A percentile compares a stretch with the other conserved stretches of the same genome.
Evolutionary conservation across 345 rosid species (phyloP).

Genomic region (Hibiscus mutabilis): DNA sequence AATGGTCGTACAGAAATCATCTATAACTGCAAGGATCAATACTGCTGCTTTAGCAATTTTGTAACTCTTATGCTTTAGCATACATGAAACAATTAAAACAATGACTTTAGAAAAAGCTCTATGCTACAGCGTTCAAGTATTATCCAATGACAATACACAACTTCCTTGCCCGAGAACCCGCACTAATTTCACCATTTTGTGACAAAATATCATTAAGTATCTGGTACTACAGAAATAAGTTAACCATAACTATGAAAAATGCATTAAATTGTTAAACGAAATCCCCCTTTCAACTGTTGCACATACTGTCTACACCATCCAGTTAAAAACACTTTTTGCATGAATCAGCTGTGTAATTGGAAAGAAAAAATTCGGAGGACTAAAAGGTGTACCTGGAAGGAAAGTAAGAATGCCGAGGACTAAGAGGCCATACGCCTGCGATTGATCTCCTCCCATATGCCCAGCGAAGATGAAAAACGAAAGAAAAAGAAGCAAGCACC

Average conservation of each 20-base stretch:
- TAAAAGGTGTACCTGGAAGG: slow-evolving; percentile 71
- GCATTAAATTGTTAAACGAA: background rate
- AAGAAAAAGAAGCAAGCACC: slow-evolving; percentile 62
- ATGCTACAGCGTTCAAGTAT: background rate
- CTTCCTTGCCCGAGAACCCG: background rate
- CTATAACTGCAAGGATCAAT: background rate
- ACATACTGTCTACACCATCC: background rate
- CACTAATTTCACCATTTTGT: background rate
- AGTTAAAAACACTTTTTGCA: background rate
- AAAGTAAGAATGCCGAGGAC: slow-evolving; percentile 73
- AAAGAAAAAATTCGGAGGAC: slow-evolving; percentile 67
- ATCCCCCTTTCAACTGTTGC: background rate
- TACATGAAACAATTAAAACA: background rate
- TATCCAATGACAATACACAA: background rate
- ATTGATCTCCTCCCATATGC: slow-evolving; percentile 80
- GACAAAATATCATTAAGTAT: background rate
- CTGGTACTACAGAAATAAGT: background rate
- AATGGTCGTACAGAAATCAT: too few relatives aligned
- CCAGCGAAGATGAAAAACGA: slow-evolving; percentile 66
- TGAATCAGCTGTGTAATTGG: slow-evolving; percentile 43
- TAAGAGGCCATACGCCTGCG: slow-evolving; percentile 76
- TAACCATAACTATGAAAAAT: background rate
- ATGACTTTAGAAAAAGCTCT: background rate
- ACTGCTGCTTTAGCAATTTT: background rate
- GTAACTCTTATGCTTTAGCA: background rate